Base-by-base conservation (phyloP, 345 rosid genomes). In the Citrus trifoliata region DNA sequence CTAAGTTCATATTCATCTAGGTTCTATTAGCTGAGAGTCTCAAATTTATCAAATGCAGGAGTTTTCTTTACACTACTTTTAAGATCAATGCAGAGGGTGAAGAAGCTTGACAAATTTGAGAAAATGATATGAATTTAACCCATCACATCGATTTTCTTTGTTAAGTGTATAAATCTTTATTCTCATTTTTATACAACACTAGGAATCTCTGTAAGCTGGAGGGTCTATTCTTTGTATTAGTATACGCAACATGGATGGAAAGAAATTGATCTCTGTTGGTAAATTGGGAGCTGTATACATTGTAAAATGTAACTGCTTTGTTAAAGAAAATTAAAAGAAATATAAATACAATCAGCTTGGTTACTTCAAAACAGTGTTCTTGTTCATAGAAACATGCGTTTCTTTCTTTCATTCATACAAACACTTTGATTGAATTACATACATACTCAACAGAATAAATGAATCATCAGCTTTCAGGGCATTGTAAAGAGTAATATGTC, bases 91-190 rank as follows among this genome's bases (percentile, higher is more conserved):
- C 91, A 87, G 67, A 84, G 90, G 85, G 94, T 92, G 86, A 90
- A 88, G 82, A 89, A 7, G 76, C 96, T 93, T 6, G 96, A 93
- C 16, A 91, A 95, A 81, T 91, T 93, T 67, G 98, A 95, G 93
- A 95, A 92, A 87, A 95, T 92, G 99, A 86, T 95, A 73, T 95
- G 87, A 90, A 79, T 56, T 27, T 63, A 48, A 38, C 33, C 24
- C 40, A 27, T 25, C 33, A 22, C 38, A 27, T 14, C 24, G 12
- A 30, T n/a, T 32, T 42, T 12, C 8, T 37, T 27, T 12, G 7
- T 13, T 13, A 30, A 37, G 24, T 33, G 6, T 22, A 53, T 48
- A 63, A 22, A 6, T 14, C 13, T 21, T 21, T 9, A 24, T 30
- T 21, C 67, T 32, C 67, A 40, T 30, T 63, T 12, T n/a, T 4